phyloP scores from a whole-genome alignment of 108 stramenopile genomes.

The Schizochytrium sp. region DNA sequence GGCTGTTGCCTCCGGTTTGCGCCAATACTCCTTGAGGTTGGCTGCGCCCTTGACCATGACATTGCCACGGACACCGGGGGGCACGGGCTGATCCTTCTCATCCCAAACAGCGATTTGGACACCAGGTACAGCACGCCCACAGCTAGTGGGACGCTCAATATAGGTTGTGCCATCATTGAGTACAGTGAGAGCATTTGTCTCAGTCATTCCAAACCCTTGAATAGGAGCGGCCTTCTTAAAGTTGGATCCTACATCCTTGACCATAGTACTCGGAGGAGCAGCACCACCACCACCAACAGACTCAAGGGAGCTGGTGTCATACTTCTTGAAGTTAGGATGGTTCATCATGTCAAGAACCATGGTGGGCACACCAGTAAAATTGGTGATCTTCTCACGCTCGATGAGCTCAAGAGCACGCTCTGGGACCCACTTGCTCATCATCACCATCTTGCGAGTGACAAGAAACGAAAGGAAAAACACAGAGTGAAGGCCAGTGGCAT shows the following conservation, averaged over 20 bases:
- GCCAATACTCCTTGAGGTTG: conserved; percentile 83
- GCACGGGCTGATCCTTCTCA: conserved; percentile 28
- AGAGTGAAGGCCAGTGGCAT: conserved; percentile 36
- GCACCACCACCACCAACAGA: conserved; percentile 46
- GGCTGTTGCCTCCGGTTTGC: conserved; percentile 85
- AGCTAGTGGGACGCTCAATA: conserved; percentile 24
- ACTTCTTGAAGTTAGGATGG: conserved; percentile 7
- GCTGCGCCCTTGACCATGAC: conserved; percentile 57
- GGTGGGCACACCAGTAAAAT: conserved; percentile 52
- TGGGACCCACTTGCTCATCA: conserved; percentile 53
- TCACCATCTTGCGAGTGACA: background rate
- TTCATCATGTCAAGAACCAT: conserved; percentile 62
- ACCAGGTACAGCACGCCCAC: background rate
- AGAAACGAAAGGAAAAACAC: conserved; percentile 36
- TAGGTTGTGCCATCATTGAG: conserved; percentile 5
- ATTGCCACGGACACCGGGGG: background rate
- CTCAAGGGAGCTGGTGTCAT: conserved; percentile 46
- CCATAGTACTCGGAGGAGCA: conserved; percentile 29
- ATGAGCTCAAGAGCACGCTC: background rate
- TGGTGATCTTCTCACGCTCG: conserved; percentile 27
- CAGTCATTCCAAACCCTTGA: conserved; percentile 63
- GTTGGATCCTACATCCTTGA: background rate
- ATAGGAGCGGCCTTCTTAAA: conserved; percentile 47
- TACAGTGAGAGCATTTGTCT: conserved; percentile 45
- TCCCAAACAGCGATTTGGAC: conserved; percentile 24